phyloP scores from a whole-genome alignment of 2,329 filamentous ascomycete genomes.

The Penicillium capsulatum region DNA sequence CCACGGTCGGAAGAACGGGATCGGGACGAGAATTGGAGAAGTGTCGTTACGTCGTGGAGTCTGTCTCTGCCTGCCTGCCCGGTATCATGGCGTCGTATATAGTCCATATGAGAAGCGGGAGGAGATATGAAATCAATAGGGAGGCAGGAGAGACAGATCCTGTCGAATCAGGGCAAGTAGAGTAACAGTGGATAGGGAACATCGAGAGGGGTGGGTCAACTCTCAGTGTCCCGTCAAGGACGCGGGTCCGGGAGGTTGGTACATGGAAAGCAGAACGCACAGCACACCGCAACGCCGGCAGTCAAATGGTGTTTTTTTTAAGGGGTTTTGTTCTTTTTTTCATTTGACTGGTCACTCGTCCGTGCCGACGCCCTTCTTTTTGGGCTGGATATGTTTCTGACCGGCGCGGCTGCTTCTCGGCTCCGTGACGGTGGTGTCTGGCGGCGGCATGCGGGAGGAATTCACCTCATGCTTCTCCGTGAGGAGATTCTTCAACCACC shows the following conservation, averaged over 20 bases:
- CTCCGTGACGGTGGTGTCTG: conserved; percentile 22
- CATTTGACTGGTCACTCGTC: conserved; percentile 24
- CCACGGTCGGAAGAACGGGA: conserved; percentile 19
- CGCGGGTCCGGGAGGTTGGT: conserved; percentile 6
- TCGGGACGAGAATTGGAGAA: conserved; percentile 20
- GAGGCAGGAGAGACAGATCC: too few species aligned
- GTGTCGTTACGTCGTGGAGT: conserved; percentile 33
- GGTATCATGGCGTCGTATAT: not conserved
- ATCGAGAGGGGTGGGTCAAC: too few species aligned
- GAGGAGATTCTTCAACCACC: conserved; percentile 74
- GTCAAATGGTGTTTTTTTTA: too few species aligned
- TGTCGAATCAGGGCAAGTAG: too few species aligned
- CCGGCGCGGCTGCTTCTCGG: conserved; percentile 23
- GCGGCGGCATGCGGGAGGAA: conserved; percentile 22
- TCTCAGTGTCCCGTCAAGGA: too few species aligned
- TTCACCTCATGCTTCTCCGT: conserved; percentile 67
- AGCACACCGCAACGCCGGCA: too few species aligned
- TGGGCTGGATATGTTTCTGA: conserved; percentile 38
- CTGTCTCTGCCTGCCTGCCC: conserved; percentile 4
- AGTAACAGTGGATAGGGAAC: too few species aligned
- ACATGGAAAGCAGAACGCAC: conserved; percentile 9
- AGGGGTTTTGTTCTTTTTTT: conserved; percentile 6
- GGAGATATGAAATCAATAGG: too few species aligned
- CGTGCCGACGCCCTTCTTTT: conserved; percentile 39
- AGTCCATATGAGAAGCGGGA: too few species aligned